Percentiles rank a stretch among this genome's conserved stretches.
Conservation (phyloP, 805 yeast species). For the Kuraishia molischiana region DNA sequence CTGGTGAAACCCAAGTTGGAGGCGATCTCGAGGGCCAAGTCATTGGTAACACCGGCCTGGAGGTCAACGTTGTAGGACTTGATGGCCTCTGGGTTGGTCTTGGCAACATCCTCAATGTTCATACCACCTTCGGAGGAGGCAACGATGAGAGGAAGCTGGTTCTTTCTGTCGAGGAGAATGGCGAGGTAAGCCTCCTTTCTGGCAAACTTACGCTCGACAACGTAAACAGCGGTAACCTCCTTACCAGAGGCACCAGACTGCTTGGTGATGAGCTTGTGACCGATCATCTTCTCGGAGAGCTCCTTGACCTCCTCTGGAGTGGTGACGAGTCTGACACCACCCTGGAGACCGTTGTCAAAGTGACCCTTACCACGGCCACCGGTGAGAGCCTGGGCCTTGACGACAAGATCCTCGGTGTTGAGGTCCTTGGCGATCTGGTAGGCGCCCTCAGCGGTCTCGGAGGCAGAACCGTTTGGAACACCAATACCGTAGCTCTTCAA, state of each 20-base stretch:
- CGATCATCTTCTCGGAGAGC: conserved; percentile 81
- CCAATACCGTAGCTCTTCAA: conserved; percentile 76
- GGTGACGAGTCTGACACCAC: conserved; percentile 89
- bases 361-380: conserved; percentile 99
- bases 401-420: conserved; percentile 73
- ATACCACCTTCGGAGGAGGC: conserved; percentile 99
- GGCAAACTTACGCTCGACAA: conserved; percentile 91
- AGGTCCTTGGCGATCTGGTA: conserved; percentile 70
- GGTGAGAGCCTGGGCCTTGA: conserved; percentile 97
- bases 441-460: conserved; percentile 85
- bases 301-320: conserved; percentile 81
- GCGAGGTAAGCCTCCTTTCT: conserved; percentile 94
- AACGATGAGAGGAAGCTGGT: conserved; percentile 85
- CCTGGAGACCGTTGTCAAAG: conserved; percentile 90
- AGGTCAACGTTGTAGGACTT: conserved; percentile 76
- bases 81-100: conserved; percentile 82
- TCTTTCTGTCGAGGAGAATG: conserved; percentile 87
- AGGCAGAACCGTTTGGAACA: conserved; percentile 87
- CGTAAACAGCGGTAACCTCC: conserved; percentile 91
- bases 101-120: conserved; percentile 99
- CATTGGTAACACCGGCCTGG: conserved; percentile 70
- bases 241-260: conserved; percentile 98
- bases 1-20: conserved; percentile 70
- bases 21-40: conserved; percentile 69
- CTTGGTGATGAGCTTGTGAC: conserved; percentile 91